A percentile compares a stretch with the other conserved stretches of the same genome.
Conservation (phyloP, 2,329 filamentous ascomycete species). For the Elsinoe arachidis region DNA sequence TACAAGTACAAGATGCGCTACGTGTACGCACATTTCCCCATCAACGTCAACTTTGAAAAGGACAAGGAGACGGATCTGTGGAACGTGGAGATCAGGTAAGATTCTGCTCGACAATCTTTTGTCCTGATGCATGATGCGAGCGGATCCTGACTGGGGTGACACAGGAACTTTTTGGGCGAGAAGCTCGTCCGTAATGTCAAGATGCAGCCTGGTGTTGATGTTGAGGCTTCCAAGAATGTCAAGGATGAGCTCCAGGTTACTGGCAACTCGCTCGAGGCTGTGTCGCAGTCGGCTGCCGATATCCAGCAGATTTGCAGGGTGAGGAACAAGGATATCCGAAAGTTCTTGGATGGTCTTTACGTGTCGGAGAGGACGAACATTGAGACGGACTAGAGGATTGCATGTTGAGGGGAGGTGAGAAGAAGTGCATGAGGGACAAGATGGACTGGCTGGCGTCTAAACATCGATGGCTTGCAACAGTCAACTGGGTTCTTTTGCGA, state of each 20-base stretch:
- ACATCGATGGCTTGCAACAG: background rate
- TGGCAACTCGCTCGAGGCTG: conserved; percentile 93
- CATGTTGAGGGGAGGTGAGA: background rate
- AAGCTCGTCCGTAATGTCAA: conserved; percentile 92
- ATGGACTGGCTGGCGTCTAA: conserved; percentile 6
- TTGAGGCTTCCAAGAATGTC: conserved; percentile 79
- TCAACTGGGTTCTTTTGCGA: conserved; percentile 8
- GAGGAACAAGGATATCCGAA: conserved; percentile 99
- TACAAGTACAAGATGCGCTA: conserved; percentile 99
- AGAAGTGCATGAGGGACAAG: background rate
- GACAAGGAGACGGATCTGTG: conserved; percentile 77
- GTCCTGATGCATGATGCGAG: conserved; percentile 26
- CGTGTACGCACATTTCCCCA: conserved; percentile 99
- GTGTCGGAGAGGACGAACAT: conserved; percentile 99
- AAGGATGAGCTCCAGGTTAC: conserved; percentile 95
- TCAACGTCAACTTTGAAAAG: conserved; percentile 99
- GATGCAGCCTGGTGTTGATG: conserved; percentile 84
- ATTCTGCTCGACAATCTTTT: too few species aligned
- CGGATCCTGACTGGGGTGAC: conserved; percentile 18
- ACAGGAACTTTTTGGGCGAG: conserved; percentile 95
- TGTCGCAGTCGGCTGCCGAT: conserved; percentile 96
- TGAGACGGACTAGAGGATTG: conserved; percentile 44
- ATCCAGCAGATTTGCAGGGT: conserved; percentile 99
- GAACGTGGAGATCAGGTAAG: conserved; percentile 94
- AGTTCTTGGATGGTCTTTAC: conserved; percentile 99